phyloP scores from a whole-genome alignment of 805 yeast species.

The Hanseniaspora lachancei region DNA sequence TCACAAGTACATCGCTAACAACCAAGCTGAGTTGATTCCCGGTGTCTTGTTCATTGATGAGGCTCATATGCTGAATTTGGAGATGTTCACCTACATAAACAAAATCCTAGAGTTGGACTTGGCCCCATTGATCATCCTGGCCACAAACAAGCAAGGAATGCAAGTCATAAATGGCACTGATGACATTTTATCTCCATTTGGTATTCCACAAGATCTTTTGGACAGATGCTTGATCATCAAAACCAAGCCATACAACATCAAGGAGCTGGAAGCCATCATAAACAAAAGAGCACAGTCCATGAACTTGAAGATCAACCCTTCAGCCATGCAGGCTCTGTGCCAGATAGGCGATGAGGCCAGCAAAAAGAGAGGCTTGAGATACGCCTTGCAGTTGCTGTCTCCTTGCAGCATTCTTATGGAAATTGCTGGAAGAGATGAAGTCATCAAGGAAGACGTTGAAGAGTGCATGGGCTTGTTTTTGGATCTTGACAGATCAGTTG shows the following conservation, averaged over 20 bases:
- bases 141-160: constrained; percentile 83
- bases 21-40: constrained; percentile 93
- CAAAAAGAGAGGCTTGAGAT: constrained; percentile 40
- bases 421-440: constrained; percentile 57
- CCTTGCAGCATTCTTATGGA: constrained; percentile 79
- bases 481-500: constrained; percentile 72
- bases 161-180: constrained; percentile 85
- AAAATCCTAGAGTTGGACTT: constrained; percentile 83
- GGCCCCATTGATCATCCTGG: constrained; percentile 90
- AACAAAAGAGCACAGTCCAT: constrained; percentile 73
- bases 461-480: constrained; percentile 73
- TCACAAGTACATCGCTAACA: constrained; percentile 91
- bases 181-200: constrained; percentile 81
- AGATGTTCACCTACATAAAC: constrained; percentile 88
- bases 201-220: constrained; percentile 86
- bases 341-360: constrained; percentile 63
- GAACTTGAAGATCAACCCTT: constrained; percentile 46
- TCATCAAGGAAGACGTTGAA: constrained; percentile 58
- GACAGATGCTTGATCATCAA: constrained; percentile 86
- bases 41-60: constrained; percentile 97
- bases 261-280: constrained; percentile 70
- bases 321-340: constrained; percentile 67
- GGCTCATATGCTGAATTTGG: constrained; percentile 95
- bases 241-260: constrained; percentile 75
- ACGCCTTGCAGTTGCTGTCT: constrained; percentile 78